Evolutionary conservation across 2,329 filamentous ascomycete species (phyloP).

Genomic region (Clonostachys rhizophaga): DNA sequence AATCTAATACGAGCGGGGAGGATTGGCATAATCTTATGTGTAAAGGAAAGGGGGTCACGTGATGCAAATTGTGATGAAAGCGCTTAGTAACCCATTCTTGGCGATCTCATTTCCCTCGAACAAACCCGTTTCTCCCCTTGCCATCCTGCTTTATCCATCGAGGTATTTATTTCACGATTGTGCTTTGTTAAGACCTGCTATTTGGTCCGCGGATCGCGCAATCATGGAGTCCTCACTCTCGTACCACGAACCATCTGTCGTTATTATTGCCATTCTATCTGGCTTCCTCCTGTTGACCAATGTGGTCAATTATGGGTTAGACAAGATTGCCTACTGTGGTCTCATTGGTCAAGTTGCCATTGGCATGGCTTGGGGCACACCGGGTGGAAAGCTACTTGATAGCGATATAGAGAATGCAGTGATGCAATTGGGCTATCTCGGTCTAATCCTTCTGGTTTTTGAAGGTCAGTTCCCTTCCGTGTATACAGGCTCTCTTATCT

Average conservation of each 20-base stretch:
- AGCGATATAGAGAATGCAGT: slow-evolving; percentile 45
- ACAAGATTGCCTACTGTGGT: slow-evolving; percentile 62
- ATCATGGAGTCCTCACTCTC: slow-evolving; percentile 25
- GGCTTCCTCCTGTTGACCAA: slow-evolving; percentile 63
- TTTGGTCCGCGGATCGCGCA: no score
- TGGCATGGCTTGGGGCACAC: slow-evolving; percentile 66
- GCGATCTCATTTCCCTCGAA: no score
- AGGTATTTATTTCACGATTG: no score
- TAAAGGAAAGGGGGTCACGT: no score
- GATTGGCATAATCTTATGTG: no score
- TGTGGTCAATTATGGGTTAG: slow-evolving; percentile 47
- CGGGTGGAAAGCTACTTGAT: slow-evolving; percentile 57
- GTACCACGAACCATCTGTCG: slow-evolving; percentile 60
- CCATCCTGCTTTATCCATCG: no score
- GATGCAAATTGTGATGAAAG: no score
- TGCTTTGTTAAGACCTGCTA: no score
- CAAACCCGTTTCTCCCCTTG: no score
- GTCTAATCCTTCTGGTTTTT: slow-evolving; percentile 67
- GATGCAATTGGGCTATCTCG: slow-evolving; percentile 66
- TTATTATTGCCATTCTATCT: slow-evolving; percentile 52
- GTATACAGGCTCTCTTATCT: background rate
- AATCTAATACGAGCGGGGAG: no score
- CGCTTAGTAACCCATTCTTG: no score
- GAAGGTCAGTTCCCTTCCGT: slow-evolving; percentile 40
- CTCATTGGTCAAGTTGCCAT: slow-evolving; percentile 68